phyloP scores from a whole-genome alignment of 1,139 yeast species.

The Blastobotrys elegans region DNA sequence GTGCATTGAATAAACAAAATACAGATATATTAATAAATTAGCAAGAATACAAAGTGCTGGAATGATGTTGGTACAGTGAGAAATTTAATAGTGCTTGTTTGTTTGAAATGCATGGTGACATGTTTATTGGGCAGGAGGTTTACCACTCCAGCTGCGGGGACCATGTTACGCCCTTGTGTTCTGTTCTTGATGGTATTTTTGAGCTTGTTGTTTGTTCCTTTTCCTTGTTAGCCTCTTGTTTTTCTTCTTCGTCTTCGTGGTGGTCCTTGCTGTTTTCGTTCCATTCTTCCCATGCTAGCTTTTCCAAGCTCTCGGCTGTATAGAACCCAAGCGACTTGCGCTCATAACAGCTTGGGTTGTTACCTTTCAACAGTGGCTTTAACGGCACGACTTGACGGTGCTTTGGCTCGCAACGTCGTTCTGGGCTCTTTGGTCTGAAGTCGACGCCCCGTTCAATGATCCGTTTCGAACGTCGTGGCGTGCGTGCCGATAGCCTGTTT shows the following conservation, averaged over 20 bases:
- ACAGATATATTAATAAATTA: neutral
- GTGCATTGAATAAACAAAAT: too few relatives aligned
- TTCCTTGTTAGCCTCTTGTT: constrained; percentile 1
- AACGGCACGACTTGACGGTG: constrained; percentile 18
- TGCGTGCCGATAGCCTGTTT: neutral
- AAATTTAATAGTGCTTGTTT: neutral
- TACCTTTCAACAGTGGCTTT: constrained; percentile 18
- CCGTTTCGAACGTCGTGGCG: constrained; percentile 18
- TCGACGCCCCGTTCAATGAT: constrained; percentile 19
- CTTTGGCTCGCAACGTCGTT: constrained; percentile 22
- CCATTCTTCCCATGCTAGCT: neutral
- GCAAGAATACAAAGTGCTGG: neutral
- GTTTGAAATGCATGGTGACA: neutral
- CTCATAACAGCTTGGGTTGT: neutral
- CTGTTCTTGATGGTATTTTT: constrained; percentile 8
- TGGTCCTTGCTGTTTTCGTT: neutral
- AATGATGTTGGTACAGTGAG: neutral
- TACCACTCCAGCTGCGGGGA: constrained; percentile 7
- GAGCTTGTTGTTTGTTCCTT: neutral
- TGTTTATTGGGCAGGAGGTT: neutral
- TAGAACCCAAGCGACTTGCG: constrained; percentile 21
- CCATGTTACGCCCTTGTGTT: constrained; percentile 12
- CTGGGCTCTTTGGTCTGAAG: constrained; percentile 19
- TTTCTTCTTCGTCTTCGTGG: neutral
- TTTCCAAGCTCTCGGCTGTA: constrained; percentile 22